Evolutionary conservation across 2,329 filamentous ascomycete species (phyloP), one percentile per base, ranked within the genome.

Genomic region (Penicillium nordicum): DNA sequence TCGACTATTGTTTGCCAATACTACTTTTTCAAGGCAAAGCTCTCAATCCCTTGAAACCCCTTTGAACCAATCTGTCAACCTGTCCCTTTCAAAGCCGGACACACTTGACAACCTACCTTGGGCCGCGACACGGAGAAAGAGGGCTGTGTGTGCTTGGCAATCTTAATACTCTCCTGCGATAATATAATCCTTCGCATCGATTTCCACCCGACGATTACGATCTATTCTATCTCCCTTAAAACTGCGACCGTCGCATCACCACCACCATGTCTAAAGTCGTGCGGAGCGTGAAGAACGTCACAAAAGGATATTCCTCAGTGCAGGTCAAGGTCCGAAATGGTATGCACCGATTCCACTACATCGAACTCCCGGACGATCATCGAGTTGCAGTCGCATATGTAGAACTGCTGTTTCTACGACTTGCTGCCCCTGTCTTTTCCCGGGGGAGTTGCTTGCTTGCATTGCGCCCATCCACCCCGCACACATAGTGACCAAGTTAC

Each of bases 261-360:
- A 50, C 43, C 60, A 70, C 57, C 53, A 99, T 99, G 94, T 97
- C 93, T 58, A 95, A 95, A 79, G 92, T 97, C 74, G 91, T 97
- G 74, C 86, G 94, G 78, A 96, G 90, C 74, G 92, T 97, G 71
- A 97, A 97, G 81, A 99, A 97, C 82, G 93, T 99, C 77, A 97
- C 94, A 76, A 99, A 97, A 81, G 94, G 94, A 68, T 99, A 99
- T 75, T 97, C 93, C 36, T 87, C 84, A 64, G 91, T 95, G 69
- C 93, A 99, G 82, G 90, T 97, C 76, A 97, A 97, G 81, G 94
- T 99, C 76, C 88, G 92, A 80, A 93, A 96, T 90, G 92, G 92
- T 96, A 79, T 64, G 86, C 78, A 53, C 45, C 9, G n/a, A 37
- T 45, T 51, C 21, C 10, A 30, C 47, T 38, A 27, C 36, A 16